Evolutionary conservation across 1,284 basidiomycete species (phyloP), one percentile per base, ranked within the genome.

Genomic region (Cutaneotrichosporon cutaneum): DNA sequence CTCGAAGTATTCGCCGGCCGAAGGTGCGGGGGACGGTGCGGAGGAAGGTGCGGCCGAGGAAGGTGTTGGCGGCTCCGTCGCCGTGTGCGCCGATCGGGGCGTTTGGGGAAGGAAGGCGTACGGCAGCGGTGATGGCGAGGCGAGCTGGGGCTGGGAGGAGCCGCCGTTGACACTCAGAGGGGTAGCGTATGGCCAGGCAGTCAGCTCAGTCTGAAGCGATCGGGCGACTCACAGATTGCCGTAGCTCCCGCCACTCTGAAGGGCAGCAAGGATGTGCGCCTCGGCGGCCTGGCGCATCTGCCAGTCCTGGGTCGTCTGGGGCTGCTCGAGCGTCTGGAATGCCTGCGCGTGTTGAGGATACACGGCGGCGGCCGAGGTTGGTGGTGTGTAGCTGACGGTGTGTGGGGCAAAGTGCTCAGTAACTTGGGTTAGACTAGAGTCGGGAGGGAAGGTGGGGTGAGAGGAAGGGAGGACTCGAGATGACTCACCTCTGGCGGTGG

Each of bases 401-500:
- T 79, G 72, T 2, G 77, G 63, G n/a, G 76, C 66, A 52, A 80
- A 67, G 59, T 80, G 77, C n/a, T 69, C 66, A 3, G 78, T 78
- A 44, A 77, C 80, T 81, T 57, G 24, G 21, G 35, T 53, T 36
- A 59, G 21, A 18, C 18, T 39, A 27, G 22, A 24, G 35, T 30
- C 7, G 48, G 35, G 39, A 45, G 33, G 58, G 32, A 16, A 42
- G 24, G 47, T 26, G 48, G 27, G 14, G 16, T n/a, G 48, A 9
- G 26, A n/a, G 24, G 27, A 47, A 4, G 4, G 30, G 45, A 24
- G 32, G 48, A 51, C 78, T 66, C 54, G 4, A 9, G 45, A 24
- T 51, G 48, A 51, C 78, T 66, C 54, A 81, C 80, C 74, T 68
- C 75, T 61, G 4, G 78, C 74, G 2, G 71, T 75, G 3, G 80